Percentiles rank a stretch among this genome's conserved stretches.
Conservation (phyloP, 352 stramenopile genomes). For the Phytophthora vignae region DNA sequence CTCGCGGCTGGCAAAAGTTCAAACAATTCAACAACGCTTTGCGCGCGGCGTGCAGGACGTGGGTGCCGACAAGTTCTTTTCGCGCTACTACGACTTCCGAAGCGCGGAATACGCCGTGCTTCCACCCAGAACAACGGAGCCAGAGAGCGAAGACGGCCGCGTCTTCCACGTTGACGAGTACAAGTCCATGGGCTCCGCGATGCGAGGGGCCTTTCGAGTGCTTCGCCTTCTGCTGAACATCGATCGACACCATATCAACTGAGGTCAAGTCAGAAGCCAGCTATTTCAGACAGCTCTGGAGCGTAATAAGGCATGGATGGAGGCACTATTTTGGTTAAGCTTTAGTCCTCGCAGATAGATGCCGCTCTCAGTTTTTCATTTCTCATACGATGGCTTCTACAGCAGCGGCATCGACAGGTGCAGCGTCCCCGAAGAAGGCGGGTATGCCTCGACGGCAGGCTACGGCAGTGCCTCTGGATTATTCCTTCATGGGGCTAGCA, state of each 20-base stretch:
- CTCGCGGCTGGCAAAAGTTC: slow-evolving; percentile 24
- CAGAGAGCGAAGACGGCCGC: slow-evolving; percentile 28
- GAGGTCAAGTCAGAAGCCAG: not conserved
- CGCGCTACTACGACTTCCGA: slow-evolving; percentile 33
- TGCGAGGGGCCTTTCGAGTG: slow-evolving; percentile 24
- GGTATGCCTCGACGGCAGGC: slow-evolving; percentile 23
- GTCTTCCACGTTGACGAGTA: slow-evolving; percentile 24
- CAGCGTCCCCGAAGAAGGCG: slow-evolving; percentile 16
- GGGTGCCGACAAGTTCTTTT: slow-evolving; percentile 34
- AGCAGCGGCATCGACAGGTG: not conserved
- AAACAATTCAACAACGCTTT: slow-evolving; percentile 27
- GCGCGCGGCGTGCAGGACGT: slow-evolving; percentile 28
- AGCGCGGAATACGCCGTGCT: slow-evolving; percentile 25
- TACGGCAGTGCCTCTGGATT: slow-evolving; percentile 54
- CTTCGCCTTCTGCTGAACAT: slow-evolving; percentile 31
- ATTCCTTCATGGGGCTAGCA: slow-evolving; percentile 75
- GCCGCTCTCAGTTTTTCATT: slow-evolving; percentile 5
- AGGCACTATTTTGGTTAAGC: slow-evolving; percentile 22
- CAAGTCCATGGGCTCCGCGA: slow-evolving; percentile 7
- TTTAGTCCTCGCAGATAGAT: not conserved
- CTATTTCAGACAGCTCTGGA: slow-evolving; percentile 18
- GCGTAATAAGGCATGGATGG: not conserved
- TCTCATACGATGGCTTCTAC: slow-evolving; percentile 6
- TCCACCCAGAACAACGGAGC: slow-evolving; percentile 9
- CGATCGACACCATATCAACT: slow-evolving; percentile 30